phyloP scores from a whole-genome alignment of 768 basidiomycete species.

The Mycena capillaripes region DNA sequence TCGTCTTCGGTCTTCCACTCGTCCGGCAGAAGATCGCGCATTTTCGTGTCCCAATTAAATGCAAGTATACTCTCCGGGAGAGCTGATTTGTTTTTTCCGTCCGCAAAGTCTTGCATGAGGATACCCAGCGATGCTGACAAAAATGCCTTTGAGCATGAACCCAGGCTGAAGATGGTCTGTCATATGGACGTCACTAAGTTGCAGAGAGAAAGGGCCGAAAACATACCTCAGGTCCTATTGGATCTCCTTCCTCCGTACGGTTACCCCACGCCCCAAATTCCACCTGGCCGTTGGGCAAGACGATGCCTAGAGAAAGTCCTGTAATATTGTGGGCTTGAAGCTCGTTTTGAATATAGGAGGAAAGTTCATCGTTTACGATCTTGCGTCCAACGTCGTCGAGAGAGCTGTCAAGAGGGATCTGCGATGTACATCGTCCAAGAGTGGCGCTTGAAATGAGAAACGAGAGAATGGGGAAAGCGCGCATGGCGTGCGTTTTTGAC shows the following conservation, averaged over 20 bases:
- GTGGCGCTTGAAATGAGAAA: not conserved
- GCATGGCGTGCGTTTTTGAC: too few relatives aligned
- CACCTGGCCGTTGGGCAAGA: constrained; percentile 40
- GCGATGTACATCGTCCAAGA: constrained; percentile 6
- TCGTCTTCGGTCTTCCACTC: constrained; percentile 59
- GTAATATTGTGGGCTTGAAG: constrained; percentile 38
- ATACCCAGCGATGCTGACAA: constrained; percentile 54
- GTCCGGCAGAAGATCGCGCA: constrained; percentile 52
- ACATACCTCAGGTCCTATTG: constrained; percentile 50
- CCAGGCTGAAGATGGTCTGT: constrained; percentile 55
- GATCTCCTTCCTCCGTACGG: constrained; percentile 49
- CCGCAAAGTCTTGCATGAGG: constrained; percentile 56
- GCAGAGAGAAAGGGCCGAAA: not conserved
- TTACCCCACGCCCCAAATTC: constrained; percentile 53
- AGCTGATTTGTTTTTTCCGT: constrained; percentile 49
- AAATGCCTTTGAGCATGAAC: constrained; percentile 57
- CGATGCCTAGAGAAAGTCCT: constrained; percentile 48
- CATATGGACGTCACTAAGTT: not conserved
- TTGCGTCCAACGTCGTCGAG: not conserved
- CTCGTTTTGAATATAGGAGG: constrained; percentile 8
- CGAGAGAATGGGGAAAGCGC: too few relatives aligned
- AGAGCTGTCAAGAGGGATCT: constrained; percentile 15
- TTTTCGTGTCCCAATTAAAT: constrained; percentile 53
- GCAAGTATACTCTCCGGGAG: constrained; percentile 47
- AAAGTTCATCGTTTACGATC: constrained; percentile 19